Evolutionary conservation across 2,329 filamentous ascomycete species (phyloP).

Genomic region (Stromatinia cepivora): DNA sequence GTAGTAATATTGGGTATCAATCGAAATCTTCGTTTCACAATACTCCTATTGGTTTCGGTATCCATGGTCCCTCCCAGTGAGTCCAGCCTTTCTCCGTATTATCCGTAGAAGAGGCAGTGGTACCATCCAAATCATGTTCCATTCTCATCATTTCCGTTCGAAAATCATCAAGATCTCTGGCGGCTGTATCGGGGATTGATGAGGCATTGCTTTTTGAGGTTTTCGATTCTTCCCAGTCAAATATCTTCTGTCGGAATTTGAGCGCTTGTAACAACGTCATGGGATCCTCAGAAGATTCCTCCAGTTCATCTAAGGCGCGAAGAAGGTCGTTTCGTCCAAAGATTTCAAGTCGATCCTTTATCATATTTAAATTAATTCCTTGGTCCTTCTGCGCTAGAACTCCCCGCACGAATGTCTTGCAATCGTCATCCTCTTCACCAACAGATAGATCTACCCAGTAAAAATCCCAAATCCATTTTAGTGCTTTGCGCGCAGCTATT

Average conservation of each 20-base stretch:
- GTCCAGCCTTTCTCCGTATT: slow-evolving; percentile 19
- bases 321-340: slow-evolving; percentile 34
- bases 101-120: not conserved
- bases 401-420: slow-evolving; percentile 31
- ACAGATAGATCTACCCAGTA: slow-evolving; percentile 67
- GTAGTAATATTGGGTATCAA: not conserved
- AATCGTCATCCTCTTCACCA: slow-evolving; percentile 24
- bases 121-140: slow-evolving; percentile 27
- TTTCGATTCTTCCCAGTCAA: slow-evolving; percentile 28
- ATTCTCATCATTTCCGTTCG: slow-evolving; percentile 32
- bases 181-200: not conserved
- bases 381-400: slow-evolving; percentile 35
- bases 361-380: slow-evolving; percentile 21
- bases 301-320: slow-evolving; percentile 32
- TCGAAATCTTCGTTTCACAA: not conserved
- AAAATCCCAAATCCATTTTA: slow-evolving; percentile 85
- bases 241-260: slow-evolving; percentile 47
- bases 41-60: slow-evolving; percentile 32
- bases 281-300: slow-evolving; percentile 28
- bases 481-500: slow-evolving; percentile 65
- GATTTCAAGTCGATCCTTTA: slow-evolving; percentile 25
- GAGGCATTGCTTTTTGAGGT: not conserved
- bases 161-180: slow-evolving; percentile 28
- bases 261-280: slow-evolving; percentile 33
- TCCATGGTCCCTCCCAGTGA: slow-evolving; percentile 29